Conservation (phyloP, 768 basidiomycete genomes). For the Boletus tomentosulus region DNA sequence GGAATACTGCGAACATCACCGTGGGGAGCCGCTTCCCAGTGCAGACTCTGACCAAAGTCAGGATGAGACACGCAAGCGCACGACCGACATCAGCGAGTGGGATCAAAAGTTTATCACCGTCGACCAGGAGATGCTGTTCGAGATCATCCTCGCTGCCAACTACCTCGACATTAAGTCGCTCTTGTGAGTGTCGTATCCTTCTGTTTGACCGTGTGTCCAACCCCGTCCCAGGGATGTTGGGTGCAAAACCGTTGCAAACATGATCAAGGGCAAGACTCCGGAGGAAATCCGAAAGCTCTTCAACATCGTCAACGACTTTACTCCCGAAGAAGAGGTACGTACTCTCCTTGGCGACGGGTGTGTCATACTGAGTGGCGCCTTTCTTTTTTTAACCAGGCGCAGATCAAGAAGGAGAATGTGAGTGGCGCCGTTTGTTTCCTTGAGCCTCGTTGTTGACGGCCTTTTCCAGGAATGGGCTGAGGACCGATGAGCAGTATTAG, state of each 20-base stretch:
- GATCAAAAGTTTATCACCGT: slow-evolving; percentile 98
- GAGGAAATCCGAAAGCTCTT: slow-evolving; percentile 98
- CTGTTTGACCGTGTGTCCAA: neutral
- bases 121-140: slow-evolving; percentile 99
- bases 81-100: slow-evolving; percentile 99
- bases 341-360: neutral
- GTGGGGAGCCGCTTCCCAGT: slow-evolving; percentile 91
- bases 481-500: slow-evolving; percentile 58
- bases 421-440: slow-evolving; percentile 30
- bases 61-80: slow-evolving; percentile 95
- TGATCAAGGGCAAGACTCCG: slow-evolving; percentile 99
- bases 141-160: slow-evolving; percentile 99
- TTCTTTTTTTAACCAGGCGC: slow-evolving; percentile 50
- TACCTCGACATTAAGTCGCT: slow-evolving; percentile 99
- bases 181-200: slow-evolving; percentile 53
- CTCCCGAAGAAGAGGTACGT: slow-evolving; percentile 94
- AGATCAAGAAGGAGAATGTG: slow-evolving; percentile 99
- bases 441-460: slow-evolving; percentile 15
- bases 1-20: slow-evolving; percentile 99
- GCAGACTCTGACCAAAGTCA: slow-evolving; percentile 75
- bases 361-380: neutral
- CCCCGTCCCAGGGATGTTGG: slow-evolving; percentile 75
- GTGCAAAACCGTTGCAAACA: slow-evolving; percentile 98
- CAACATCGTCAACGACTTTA: slow-evolving; percentile 98
- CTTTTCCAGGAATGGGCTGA: slow-evolving; percentile 82